phyloP scores from a whole-genome alignment of 441 rosid genomes.

The Arabidopsis lyrata region DNA sequence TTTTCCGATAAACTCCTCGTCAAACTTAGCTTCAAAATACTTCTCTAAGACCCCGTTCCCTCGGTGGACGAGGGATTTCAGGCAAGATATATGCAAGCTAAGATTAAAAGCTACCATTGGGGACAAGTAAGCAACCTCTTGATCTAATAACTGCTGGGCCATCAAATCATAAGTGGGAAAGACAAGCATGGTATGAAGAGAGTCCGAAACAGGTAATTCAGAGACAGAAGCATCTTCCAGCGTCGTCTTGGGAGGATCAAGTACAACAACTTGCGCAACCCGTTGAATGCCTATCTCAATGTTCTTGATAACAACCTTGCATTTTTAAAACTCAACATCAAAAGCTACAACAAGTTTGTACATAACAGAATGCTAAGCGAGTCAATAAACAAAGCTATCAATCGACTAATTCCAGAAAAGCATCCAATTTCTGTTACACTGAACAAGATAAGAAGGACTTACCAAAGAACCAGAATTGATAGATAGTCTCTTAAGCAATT shows the following conservation, averaged over 20 bases:
- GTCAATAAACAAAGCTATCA: neutral
- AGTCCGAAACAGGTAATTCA: constrained; percentile 36
- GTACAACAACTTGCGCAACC: constrained; percentile 72
- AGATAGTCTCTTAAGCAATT: constrained; percentile 70
- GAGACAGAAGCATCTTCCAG: constrained; percentile 30
- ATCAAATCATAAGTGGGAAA: constrained; percentile 64
- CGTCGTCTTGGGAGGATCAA: constrained; percentile 71
- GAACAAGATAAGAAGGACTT: constrained; percentile 29
- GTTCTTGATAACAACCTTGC: constrained; percentile 73
- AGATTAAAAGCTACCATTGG: constrained; percentile 89
- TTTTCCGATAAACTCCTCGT: constrained; percentile 45
- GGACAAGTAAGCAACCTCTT: constrained; percentile 75
- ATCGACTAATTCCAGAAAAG: too few relatives aligned
- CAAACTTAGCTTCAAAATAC: constrained; percentile 60
- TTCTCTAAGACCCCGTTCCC: constrained; percentile 67
- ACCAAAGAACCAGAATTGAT: constrained; percentile 84
- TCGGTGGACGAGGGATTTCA: constrained; percentile 64
- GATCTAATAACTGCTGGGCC: constrained; percentile 45
- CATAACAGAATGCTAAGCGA: neutral
- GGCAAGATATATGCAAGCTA: constrained; percentile 74
- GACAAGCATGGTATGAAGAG: constrained; percentile 56
- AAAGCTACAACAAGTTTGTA: constrained; percentile 2
- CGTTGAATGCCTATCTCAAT: constrained; percentile 58
- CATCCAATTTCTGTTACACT: neutral
- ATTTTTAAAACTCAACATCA: constrained; percentile 20